Evolutionary conservation across 495 filamentous ascomycete species (phyloP), one percentile per base, ranked within the genome.

Genomic region (Xeromyces bisporus): DNA sequence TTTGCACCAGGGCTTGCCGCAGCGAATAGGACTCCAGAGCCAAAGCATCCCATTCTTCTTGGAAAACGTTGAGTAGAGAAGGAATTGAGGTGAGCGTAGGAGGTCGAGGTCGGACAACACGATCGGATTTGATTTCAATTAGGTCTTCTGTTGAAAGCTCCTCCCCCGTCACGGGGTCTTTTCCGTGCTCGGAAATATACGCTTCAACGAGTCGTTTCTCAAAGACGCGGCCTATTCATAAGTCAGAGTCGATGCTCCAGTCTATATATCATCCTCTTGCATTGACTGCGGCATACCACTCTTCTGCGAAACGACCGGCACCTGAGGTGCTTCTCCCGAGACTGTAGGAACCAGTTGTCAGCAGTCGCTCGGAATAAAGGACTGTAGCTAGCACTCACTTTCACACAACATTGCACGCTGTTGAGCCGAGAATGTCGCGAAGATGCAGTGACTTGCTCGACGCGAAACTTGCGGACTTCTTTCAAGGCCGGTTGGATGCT

Each of bases 1-100:
- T 89, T 46, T 92, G 83, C 26, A 76, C 65, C 37, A 97, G 57
- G 37, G 93, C 84, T 50, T 93, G 80, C 51, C 77, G 73, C 21
- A 94, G 59, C 30, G 80, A 83, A 50, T 81, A 93, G 30, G 82
- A 75, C 53, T 97, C 89, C 12, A 97, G 60, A 17, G 85, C 79
- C 16, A 94, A 51, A 7, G 89, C 78, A 53, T 97, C 89, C 89
- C 89, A 97, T 65, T 97, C 89, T 43, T 93, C 87, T 42, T 97
- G 89, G 47, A 97, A 94, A n/a, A 82, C 77, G 23, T 78, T 79
- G 37, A 97, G 80, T 15, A 97, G 68, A n/a, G 89, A 83, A 5
- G 89, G 89, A 39, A 97, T 91, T 15, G 89, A 96, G 28, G 89
- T 96, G 41, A 94, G 77, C 15, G 83, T 91, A 20, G 91, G 86